Evolutionary conservation across 768 basidiomycete species (phyloP), one percentile per base, ranked within the genome.

Genomic region (Agaricus blazei): DNA sequence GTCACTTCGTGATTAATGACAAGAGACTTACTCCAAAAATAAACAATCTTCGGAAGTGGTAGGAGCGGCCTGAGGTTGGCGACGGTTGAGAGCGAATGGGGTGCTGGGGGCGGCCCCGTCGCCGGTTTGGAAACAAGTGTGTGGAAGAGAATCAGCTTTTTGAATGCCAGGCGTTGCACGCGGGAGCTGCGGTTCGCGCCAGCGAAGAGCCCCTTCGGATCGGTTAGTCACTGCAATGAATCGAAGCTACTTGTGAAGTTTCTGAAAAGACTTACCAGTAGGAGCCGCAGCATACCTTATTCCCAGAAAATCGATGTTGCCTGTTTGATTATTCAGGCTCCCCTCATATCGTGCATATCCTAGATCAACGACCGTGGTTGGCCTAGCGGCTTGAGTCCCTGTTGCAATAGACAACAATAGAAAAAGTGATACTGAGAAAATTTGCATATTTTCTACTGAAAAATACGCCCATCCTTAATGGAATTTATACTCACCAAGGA

Each of bases 261-360:
- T 3, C 5, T 4, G 12, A 47, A 27, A 19, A 9, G 34, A 54
- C 70, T 26, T 26, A 76, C 79, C 79, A 31, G 71, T 57, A 5
- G 81, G 79, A 34, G 77, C 65, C 15, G 76, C 77, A 9, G 81
- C 80, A 64, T 76, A 82, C 6, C 80, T 71, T 42, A 80, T 70
- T 1, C 74, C 74, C 14, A 77, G 66, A 54, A 75, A 79, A 12
- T 64, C 59, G 0, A 71, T 69, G 53, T 73, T 67, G 14, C 63
- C 61, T 5, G 70, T 70, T 0, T 67, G 65, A 0, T 68, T 49
- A 49, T 75, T 67, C 19, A 73, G 60, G 0, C 63, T 52, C 0
- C 77, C 79, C 64, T 74, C 67, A 52, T 78, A 80, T 51, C 65
- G 61, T 0, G 77, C 72, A 59, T 78, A 77, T 2, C 77, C 77